A percentile compares a stretch with the other conserved stretches of the same genome.
Conservation (phyloP, 805 yeast species). For the Kodamaea laetipori region DNA sequence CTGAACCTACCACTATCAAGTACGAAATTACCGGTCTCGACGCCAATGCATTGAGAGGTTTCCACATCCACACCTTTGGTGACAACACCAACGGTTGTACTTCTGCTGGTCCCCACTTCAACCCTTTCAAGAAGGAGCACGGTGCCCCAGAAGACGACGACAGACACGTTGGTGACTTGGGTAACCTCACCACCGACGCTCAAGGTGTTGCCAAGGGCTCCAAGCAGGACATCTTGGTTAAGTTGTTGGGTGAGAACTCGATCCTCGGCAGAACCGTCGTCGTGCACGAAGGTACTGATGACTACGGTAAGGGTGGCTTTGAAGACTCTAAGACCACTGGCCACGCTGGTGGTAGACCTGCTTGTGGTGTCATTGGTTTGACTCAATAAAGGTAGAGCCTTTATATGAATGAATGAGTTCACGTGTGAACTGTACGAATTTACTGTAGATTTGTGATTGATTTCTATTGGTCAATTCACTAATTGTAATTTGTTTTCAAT, state of each 20-base stretch:
- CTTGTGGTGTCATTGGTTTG: constrained; percentile 96
- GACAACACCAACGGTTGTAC: constrained; percentile 99
- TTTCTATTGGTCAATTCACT: no score
- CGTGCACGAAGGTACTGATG: constrained; percentile 90
- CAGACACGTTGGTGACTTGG: constrained; percentile 95
- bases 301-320: constrained; percentile 91
- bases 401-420: constrained; percentile 1
- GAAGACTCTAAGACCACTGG: constrained; percentile 93
- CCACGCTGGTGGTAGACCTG: constrained; percentile 97
- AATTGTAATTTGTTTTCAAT: no score
- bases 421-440: neutral
- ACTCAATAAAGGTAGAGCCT: constrained; percentile 42
- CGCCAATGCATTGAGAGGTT: constrained; percentile 87
- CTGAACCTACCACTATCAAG: constrained; percentile 79
- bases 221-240: constrained; percentile 72
- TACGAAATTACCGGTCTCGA: constrained; percentile 91
- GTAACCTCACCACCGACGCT: constrained; percentile 88
- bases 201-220: constrained; percentile 90
- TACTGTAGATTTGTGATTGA: neutral
- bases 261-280: constrained; percentile 95
- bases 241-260: constrained; percentile 83
- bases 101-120: constrained; percentile 96
- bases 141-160: constrained; percentile 85
- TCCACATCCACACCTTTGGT: constrained; percentile 98
- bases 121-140: constrained; percentile 85